These are phyloP conservation scores for Trametes punicea DNA, from an alignment of 768 basidiomycete genomes.

Conservation along the genomic window DNA sequence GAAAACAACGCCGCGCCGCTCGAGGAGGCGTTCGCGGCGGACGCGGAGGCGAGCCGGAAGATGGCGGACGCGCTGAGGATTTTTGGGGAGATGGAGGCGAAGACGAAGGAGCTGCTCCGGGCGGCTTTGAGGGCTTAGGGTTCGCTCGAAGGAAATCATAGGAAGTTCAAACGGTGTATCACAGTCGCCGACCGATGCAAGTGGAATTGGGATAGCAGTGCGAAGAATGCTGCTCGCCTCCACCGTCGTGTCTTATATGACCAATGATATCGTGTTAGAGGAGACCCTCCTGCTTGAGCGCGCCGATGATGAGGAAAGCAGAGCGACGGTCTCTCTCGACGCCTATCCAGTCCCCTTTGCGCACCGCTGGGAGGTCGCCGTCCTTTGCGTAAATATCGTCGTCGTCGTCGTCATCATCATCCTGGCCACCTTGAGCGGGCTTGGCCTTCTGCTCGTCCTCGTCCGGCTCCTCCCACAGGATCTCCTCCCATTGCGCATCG, in stretches of 20 bases:
- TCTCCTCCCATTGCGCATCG: constrained; percentile 78
- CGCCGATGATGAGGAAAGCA: constrained; percentile 76
- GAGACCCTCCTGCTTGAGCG: constrained; percentile 68
- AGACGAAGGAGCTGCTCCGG: constrained; percentile 34
- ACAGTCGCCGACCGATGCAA: too few species aligned
- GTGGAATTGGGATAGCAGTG: too few species aligned
- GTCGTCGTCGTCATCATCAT: constrained; percentile 26
- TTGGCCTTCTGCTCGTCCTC: constrained; percentile 45
- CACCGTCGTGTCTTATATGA: too few species aligned
- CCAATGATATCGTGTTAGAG: constrained; percentile 35
- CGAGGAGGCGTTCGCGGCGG: constrained; percentile 34
- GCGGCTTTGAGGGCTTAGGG: constrained; percentile 16
- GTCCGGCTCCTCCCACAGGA: constrained; percentile 66
- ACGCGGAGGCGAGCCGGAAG: constrained; percentile 41
- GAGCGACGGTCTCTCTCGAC: constrained; percentile 77
- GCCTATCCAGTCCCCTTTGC: constrained; percentile 70
- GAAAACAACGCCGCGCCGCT: constrained; percentile 34
- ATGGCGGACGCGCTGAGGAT: constrained; percentile 43
- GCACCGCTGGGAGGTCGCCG: constrained; percentile 46
- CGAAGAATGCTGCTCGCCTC: too few species aligned
- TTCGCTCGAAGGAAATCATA: too few species aligned
- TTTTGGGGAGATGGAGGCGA: constrained; percentile 42
- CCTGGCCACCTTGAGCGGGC: constrained; percentile 24
- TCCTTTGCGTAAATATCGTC: constrained; percentile 63
- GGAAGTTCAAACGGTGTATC: not conserved